Percentiles rank a stretch among this genome's conserved stretches.
Conservation (phyloP, 768 basidiomycete species). For the Baorangia bicolor region DNA sequence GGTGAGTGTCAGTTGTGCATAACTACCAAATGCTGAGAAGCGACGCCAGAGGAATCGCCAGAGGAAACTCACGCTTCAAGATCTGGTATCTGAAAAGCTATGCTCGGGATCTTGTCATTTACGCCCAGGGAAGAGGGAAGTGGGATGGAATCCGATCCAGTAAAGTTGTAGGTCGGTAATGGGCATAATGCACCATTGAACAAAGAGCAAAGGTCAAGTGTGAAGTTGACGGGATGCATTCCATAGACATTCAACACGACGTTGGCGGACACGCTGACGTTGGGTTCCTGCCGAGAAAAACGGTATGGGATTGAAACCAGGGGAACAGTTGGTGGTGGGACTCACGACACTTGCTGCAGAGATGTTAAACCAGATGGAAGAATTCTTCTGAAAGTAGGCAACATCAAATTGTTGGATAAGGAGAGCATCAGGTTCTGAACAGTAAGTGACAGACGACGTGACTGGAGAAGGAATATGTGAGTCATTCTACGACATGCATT, state of each 20-base stretch:
- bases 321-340: conserved; percentile 20
- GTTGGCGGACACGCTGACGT: conserved; percentile 80
- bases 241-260: conserved; percentile 88
- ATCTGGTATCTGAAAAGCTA: conserved; percentile 88
- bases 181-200: conserved; percentile 82
- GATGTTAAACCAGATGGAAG: conserved; percentile 80
- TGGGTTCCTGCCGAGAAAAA: conserved; percentile 49
- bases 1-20: conserved; percentile 72
- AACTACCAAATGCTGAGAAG: conserved; percentile 31
- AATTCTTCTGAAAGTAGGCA: conserved; percentile 64
- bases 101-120: conserved; percentile 59
- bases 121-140: conserved; percentile 62
- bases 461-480: conserved; percentile 41
- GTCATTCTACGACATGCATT: neutral
- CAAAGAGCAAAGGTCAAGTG: conserved; percentile 82
- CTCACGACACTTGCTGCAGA: conserved; percentile 84
- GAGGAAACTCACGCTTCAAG: conserved; percentile 59
- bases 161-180: conserved; percentile 81
- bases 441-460: conserved; percentile 88
- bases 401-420: conserved; percentile 79
- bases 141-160: conserved; percentile 69
- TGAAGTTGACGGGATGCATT: conserved; percentile 74
- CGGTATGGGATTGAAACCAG: conserved; percentile 10
- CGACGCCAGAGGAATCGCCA: neutral
- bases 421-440: conserved; percentile 74